Evolutionary conservation across 805 yeast species (phyloP).

Genomic region (Ogataea henricii): DNA sequence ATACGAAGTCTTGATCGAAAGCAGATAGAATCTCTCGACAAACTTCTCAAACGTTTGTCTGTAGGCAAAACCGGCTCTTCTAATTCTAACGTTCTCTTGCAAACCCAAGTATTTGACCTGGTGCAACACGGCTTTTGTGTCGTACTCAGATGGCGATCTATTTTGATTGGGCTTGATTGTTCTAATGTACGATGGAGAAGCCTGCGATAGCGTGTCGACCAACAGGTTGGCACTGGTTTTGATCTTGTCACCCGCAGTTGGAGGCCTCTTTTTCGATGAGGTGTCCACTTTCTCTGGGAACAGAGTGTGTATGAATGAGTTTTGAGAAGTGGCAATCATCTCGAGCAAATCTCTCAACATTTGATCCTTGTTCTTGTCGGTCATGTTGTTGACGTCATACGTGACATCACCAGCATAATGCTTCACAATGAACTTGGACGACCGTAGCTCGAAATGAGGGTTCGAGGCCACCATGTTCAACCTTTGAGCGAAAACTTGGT

Average conservation of each 20-base stretch:
- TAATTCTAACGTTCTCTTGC: slow-evolving; percentile 93
- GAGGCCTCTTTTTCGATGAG: slow-evolving; percentile 77
- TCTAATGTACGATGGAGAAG: slow-evolving; percentile 96
- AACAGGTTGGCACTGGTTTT: slow-evolving; percentile 87
- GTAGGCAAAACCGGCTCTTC: slow-evolving; percentile 98
- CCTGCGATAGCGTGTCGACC: slow-evolving; percentile 83
- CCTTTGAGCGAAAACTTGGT: slow-evolving; percentile 92
- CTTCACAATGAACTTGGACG: slow-evolving; percentile 82
- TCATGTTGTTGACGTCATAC: slow-evolving; percentile 85
- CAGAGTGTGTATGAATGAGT: slow-evolving; percentile 57
- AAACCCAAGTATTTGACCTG: slow-evolving; percentile 94
- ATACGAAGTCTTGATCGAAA: slow-evolving; percentile 88
- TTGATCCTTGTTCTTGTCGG: slow-evolving; percentile 96
- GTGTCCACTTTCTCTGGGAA: slow-evolving; percentile 69
- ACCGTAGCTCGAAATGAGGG: slow-evolving; percentile 87
- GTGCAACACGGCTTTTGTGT: slow-evolving; percentile 85
- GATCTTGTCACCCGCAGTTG: slow-evolving; percentile 95
- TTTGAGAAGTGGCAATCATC: slow-evolving; percentile 69
- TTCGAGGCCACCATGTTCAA: slow-evolving; percentile 79
- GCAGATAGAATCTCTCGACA: slow-evolving; percentile 87
- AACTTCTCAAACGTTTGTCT: slow-evolving; percentile 96
- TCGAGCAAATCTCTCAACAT: slow-evolving; percentile 86
- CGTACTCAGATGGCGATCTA: slow-evolving; percentile 87
- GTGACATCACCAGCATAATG: slow-evolving; percentile 99
- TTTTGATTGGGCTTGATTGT: slow-evolving; percentile 97